Evolutionary conservation across 352 stramenopile species (phyloP).

Genomic region (Nothophytophthora sp.): DNA sequence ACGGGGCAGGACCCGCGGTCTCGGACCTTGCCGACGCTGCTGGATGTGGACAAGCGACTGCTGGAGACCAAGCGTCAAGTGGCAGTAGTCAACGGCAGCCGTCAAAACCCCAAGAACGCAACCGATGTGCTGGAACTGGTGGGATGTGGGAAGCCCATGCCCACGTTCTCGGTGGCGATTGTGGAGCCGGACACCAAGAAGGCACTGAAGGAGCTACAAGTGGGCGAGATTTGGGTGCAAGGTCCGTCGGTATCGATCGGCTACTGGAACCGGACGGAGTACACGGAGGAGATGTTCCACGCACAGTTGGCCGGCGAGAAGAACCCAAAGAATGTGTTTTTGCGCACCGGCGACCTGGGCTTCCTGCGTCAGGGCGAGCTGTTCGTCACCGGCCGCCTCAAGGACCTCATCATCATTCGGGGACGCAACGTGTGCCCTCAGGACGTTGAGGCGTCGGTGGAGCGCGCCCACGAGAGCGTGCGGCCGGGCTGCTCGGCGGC

Average conservation of each 20-base stretch:
- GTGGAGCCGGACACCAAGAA: slow-evolving; percentile 67
- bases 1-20: slow-evolving; percentile 69
- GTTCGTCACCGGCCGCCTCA: slow-evolving; percentile 76
- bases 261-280: slow-evolving; percentile 75
- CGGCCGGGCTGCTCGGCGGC: slow-evolving; percentile 74
- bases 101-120: slow-evolving; percentile 19
- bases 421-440: slow-evolving; percentile 79
- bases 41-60: slow-evolving; percentile 62
- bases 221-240: slow-evolving; percentile 94
- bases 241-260: slow-evolving; percentile 73
- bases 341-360: slow-evolving; percentile 79
- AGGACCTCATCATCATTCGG: slow-evolving; percentile 87
- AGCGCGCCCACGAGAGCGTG: slow-evolving; percentile 62
- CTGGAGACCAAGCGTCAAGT: slow-evolving; percentile 61
- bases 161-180: slow-evolving; percentile 68
- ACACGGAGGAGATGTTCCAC: slow-evolving; percentile 73
- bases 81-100: slow-evolving; percentile 35
- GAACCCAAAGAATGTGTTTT: slow-evolving; percentile 32
- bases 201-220: slow-evolving; percentile 43
- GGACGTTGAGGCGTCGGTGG: slow-evolving; percentile 74
- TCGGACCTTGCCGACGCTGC: slow-evolving; percentile 57
- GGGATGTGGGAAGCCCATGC: slow-evolving; percentile 81
- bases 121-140: slow-evolving; percentile 64
- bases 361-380: slow-evolving; percentile 68
- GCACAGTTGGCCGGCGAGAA: slow-evolving; percentile 50